These are phyloP conservation scores for Micromonas pusilla DNA, from an alignment of 139 green algal genomes.

Conservation along the genomic window DNA sequence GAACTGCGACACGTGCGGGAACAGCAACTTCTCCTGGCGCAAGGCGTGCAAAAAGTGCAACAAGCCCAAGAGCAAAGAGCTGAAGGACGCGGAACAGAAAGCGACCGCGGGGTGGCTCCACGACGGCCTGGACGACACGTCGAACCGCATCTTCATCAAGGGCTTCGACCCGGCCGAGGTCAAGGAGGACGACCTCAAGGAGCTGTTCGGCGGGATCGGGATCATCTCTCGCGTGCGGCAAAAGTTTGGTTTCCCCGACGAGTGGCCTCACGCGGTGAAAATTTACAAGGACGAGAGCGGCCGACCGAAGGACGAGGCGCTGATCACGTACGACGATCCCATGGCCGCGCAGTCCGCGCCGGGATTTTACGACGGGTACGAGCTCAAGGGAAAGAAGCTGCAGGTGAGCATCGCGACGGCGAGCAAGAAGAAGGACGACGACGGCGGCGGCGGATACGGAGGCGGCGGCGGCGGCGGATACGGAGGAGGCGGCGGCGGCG, in stretches of 20 bases:
- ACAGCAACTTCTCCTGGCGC: conserved; percentile 26
- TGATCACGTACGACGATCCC: conserved; percentile 33
- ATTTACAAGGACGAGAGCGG: conserved; percentile 26
- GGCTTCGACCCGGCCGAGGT: conserved; percentile 16
- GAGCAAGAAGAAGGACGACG: neutral
- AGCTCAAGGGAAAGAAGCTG: conserved; percentile 20
- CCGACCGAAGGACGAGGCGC: conserved; percentile 21
- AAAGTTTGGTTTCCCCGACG: conserved; percentile 18
- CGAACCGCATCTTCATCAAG: conserved; percentile 21
- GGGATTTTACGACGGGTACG: conserved; percentile 29
- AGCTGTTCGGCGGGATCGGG: conserved; percentile 27
- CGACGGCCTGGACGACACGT: conserved; percentile 7
- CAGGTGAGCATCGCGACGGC: conserved; percentile 9
- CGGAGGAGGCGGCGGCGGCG: conserved; percentile 15
- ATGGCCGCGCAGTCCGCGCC: conserved; percentile 29
- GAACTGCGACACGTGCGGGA: conserved; percentile 15
- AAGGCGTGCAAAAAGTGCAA: conserved; percentile 23
- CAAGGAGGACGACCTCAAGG: conserved; percentile 23
- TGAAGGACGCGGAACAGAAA: conserved; percentile 5
- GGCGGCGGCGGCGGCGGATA: neutral
- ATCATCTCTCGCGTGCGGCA: conserved; percentile 19
- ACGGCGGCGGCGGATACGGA: conserved; percentile 8
- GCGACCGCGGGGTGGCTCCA: neutral
- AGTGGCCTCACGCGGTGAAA: conserved; percentile 32
- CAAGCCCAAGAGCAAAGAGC: neutral